Conservation (phyloP, 2,329 filamentous ascomycete species). For the Elsinoe necatrix region DNA sequence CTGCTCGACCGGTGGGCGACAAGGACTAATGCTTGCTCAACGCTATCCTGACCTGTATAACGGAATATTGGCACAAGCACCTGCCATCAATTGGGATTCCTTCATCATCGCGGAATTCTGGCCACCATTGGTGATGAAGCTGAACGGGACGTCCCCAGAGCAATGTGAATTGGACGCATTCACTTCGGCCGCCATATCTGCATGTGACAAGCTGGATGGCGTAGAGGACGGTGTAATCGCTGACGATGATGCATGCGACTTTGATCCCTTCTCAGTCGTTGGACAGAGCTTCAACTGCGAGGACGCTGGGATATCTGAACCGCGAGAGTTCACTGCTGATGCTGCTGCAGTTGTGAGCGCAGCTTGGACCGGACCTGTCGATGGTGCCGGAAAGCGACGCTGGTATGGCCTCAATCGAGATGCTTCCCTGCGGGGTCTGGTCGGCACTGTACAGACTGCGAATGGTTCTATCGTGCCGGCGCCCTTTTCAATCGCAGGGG, state of each 20-base stretch:
- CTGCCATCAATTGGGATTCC: slow-evolving; percentile 22
- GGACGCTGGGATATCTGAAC: not conserved
- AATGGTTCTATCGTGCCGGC: not conserved
- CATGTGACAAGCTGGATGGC: slow-evolving; percentile 33
- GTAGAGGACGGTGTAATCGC: slow-evolving; percentile 31
- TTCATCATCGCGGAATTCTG: slow-evolving; percentile 24
- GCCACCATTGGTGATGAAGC: slow-evolving; percentile 22
- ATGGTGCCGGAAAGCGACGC: not conserved
- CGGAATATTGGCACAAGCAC: slow-evolving; percentile 32
- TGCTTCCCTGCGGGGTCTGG: not conserved
- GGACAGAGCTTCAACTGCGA: slow-evolving; percentile 16
- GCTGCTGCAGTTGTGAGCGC: not conserved
- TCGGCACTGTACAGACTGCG: not conserved
- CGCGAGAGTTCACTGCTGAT: not conserved
- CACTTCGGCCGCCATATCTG: slow-evolving; percentile 27
- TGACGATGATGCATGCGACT: slow-evolving; percentile 24
- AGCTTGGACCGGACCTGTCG: not conserved
- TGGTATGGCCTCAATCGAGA: not conserved
- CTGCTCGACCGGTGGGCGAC: slow-evolving; percentile 33
- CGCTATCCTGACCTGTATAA: slow-evolving; percentile 32
- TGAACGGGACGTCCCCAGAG: slow-evolving; percentile 17
- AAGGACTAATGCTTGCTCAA: slow-evolving; percentile 33
- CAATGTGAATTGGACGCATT: slow-evolving; percentile 33
- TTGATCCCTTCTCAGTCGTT: slow-evolving; percentile 27
- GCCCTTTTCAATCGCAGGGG: slow-evolving; percentile 24